Evolutionary conservation across 108 stramenopile species (phyloP).

Genomic region (Fragilaria radians): DNA sequence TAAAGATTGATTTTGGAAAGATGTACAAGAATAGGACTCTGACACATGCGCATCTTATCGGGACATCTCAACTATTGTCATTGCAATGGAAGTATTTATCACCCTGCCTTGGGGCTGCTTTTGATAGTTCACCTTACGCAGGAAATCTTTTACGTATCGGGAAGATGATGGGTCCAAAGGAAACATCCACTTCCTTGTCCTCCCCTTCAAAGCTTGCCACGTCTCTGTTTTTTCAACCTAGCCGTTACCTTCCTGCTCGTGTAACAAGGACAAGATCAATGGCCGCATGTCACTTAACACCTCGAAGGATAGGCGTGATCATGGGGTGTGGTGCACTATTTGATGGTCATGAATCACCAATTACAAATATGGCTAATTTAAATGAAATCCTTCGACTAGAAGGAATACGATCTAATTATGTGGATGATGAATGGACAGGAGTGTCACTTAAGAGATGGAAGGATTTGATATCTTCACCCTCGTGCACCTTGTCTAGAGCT

Average conservation of each 20-base stretch:
- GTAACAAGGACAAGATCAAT: conserved; percentile 19
- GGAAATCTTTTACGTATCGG: conserved; percentile 26
- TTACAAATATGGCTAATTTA: neutral
- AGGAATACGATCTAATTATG: conserved; percentile 29
- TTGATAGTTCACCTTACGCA: conserved; percentile 12
- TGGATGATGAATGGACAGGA: conserved; percentile 28
- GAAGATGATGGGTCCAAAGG: neutral
- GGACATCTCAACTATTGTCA: conserved; percentile 9
- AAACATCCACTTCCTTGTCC: neutral
- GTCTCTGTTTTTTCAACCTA: conserved; percentile 22
- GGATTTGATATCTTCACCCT: conserved; percentile 12
- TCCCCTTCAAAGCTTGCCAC: conserved; percentile 12
- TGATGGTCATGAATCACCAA: neutral
- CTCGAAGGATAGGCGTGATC: conserved; percentile 16
- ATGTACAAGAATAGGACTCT: conserved; percentile 1
- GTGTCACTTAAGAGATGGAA: conserved; percentile 27
- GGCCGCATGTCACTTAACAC: conserved; percentile 24
- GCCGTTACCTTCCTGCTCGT: conserved; percentile 22
- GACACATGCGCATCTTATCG: conserved; percentile 11
- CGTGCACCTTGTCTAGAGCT: conserved; percentile 6
- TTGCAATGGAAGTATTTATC: conserved; percentile 10
- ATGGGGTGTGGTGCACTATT: conserved; percentile 1
- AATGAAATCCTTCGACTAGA: conserved; percentile 1
- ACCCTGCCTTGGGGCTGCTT: conserved; percentile 32
- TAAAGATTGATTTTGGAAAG: no score